Evolutionary conservation across 1,284 basidiomycete genomes (phyloP), one percentile per base, ranked within the genome.

Genomic region (Anthracocystis walkeri): DNA sequence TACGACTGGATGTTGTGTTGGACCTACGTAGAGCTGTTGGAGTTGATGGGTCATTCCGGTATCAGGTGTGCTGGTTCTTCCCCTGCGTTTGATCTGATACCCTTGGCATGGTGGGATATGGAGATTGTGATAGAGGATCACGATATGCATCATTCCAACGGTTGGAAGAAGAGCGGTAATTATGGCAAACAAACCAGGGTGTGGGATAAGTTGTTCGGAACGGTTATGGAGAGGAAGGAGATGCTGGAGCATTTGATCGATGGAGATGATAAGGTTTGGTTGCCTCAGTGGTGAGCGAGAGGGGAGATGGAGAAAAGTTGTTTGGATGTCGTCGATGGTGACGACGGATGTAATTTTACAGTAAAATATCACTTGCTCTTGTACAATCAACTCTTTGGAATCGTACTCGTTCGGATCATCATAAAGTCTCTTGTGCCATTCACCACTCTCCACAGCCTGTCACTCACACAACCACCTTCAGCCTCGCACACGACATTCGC

Each of bases 51-150:
- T 20, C 82, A 83, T 57, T 69, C 72, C 4, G 80, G 84, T 45
- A 51, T 84, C 18, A 70, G 84, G 0, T 31, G 63, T 1, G 67
- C 78, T 38, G 67, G 75, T 18, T 58, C 72, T 1, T 23, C 69
- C 3, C 65, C 82, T 6, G 67, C 70, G 8, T 68, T 69, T 44
- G 27, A 67, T 29, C 29, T 58, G 23, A 11, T 60, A 10, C 58
- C 58, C n/a, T 61, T 84, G 33, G 46, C 57, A 21, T 50, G 20
- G 21, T 49, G 79, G 42, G 72, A 65, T 12, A 59, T 73, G 57
- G 83, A 83, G 7, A 63, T 85, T 5, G 57, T 59, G 31, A 54
- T 85, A 11, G 83, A 85, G 61, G 84, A 85, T 52, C 84, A 84
- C 51, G 82, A 85, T 49, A 51, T 80, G 20, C 84, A 85, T 54